phyloP scores from a whole-genome alignment of 2,329 filamentous ascomycete species.

The Rutstroemia sydowiana region DNA sequence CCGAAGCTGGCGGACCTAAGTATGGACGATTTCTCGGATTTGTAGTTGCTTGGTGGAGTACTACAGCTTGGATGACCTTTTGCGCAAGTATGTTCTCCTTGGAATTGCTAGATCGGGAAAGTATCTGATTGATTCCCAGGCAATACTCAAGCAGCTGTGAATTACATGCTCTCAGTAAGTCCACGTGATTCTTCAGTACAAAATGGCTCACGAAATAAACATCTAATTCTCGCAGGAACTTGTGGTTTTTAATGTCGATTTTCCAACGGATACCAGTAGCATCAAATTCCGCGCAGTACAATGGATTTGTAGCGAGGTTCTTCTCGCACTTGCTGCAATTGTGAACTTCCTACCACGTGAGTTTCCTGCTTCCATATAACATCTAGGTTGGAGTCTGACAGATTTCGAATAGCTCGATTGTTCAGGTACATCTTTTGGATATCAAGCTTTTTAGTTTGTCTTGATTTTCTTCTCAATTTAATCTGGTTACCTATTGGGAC shows the following conservation, averaged over 20 bases:
- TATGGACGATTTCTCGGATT: constrained; percentile 14
- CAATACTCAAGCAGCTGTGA: constrained; percentile 14
- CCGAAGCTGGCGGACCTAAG: constrained; percentile 11
- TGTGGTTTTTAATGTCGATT: constrained; percentile 13
- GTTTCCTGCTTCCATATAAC: background rate
- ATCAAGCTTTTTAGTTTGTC: constrained; percentile 11
- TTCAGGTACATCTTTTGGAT: constrained; percentile 14
- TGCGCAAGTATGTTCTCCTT: constrained; percentile 6
- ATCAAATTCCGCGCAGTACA: constrained; percentile 14
- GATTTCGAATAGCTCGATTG: background rate
- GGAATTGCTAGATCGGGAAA: background rate
- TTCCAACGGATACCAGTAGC: constrained; percentile 10
- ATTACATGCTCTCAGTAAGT: constrained; percentile 15
- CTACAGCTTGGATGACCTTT: constrained; percentile 15
- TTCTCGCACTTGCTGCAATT: constrained; percentile 12
- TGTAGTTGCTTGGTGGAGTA: constrained; percentile 14
- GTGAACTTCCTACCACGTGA: constrained; percentile 14
- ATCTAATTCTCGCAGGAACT: constrained; percentile 8
- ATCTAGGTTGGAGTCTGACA: background rate
- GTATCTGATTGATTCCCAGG: constrained; percentile 5
- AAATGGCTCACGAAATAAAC: background rate
- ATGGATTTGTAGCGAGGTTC: constrained; percentile 13
- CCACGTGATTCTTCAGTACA: constrained; percentile 1
- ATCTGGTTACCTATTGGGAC: constrained; percentile 15
- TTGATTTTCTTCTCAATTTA: constrained; percentile 14